phyloP scores from a whole-genome alignment of 2,329 filamentous ascomycete species.

The Ophidiomyces ophidiicola region DNA sequence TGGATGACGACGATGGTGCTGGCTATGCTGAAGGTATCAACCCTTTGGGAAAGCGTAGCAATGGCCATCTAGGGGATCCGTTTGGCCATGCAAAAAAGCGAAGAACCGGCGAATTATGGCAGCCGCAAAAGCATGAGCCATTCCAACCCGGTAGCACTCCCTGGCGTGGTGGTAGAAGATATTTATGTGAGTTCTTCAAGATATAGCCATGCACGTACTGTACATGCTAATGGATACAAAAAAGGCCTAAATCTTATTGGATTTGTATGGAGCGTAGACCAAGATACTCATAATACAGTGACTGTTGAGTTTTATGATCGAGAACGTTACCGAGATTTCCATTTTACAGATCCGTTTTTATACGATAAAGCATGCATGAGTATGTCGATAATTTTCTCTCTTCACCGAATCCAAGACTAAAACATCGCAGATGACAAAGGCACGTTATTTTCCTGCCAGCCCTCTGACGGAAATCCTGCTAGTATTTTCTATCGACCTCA shows the following conservation, averaged over 20 bases:
- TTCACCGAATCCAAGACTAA: background rate
- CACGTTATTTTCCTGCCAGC: conserved; percentile 70
- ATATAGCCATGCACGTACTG: background rate
- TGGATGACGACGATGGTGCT: conserved; percentile 88
- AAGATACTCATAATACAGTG: conserved; percentile 84
- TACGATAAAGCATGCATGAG: conserved; percentile 93
- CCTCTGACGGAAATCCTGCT: conserved; percentile 55
- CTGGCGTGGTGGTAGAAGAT: conserved; percentile 87
- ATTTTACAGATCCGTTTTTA: conserved; percentile 90
- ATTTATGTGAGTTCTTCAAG: conserved; percentile 50
- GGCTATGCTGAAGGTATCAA: conserved; percentile 64
- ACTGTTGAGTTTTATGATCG: conserved; percentile 97
- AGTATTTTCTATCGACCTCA: conserved; percentile 94
- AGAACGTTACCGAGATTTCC: conserved; percentile 82
- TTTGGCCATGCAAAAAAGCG: conserved; percentile 41
- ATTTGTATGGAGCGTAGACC: conserved; percentile 93
- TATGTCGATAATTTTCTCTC: conserved; percentile 26
- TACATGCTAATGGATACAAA: conserved; percentile 19
- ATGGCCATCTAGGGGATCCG: conserved; percentile 36
- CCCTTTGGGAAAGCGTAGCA: conserved; percentile 50
- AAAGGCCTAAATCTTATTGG: conserved; percentile 69
- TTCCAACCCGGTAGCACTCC: conserved; percentile 94
- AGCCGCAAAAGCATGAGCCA: conserved; percentile 62
- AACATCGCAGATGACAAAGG: conserved; percentile 53
- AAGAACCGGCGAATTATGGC: conserved; percentile 36